These are phyloP conservation scores for Venturia asperata DNA, from an alignment of 2,329 filamentous ascomycete genomes.

Conservation along the genomic window DNA sequence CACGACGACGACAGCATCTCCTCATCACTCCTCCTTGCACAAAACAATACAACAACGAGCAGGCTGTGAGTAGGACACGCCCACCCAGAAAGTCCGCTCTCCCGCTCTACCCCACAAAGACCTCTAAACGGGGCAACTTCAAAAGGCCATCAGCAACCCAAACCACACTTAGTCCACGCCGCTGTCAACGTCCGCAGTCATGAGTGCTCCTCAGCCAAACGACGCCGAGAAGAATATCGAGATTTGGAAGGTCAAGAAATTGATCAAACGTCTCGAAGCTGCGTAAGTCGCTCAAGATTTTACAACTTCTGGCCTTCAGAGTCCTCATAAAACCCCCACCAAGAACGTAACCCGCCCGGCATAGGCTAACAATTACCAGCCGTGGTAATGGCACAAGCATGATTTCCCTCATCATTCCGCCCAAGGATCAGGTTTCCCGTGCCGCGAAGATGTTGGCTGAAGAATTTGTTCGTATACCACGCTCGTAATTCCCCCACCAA, in stretches of 20 bases:
- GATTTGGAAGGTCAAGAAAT: slow-evolving; percentile 98
- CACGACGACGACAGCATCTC: neutral
- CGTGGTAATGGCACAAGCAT: slow-evolving; percentile 98
- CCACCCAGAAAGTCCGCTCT: neutral
- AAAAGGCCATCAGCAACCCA: neutral
- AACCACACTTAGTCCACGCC: neutral
- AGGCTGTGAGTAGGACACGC: neutral
- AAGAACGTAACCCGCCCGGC: neutral
- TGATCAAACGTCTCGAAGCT: slow-evolving; percentile 96
- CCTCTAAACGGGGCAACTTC: slow-evolving; percentile 2
- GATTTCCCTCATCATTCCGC: slow-evolving; percentile 98
- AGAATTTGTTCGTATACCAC: slow-evolving; percentile 71
- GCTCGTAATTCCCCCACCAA: slow-evolving; percentile 8
- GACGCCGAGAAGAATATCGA: slow-evolving; percentile 97
- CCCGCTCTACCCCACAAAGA: neutral
- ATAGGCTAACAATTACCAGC: slow-evolving; percentile 17
- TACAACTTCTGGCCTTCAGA: neutral
- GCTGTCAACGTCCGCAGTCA: slow-evolving; percentile 33
- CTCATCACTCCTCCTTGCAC: neutral
- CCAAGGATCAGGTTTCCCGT: slow-evolving; percentile 95
- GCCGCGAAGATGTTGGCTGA: slow-evolving; percentile 99
- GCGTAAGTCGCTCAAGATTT: slow-evolving; percentile 40
- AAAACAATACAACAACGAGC: neutral
- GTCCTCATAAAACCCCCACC: neutral
- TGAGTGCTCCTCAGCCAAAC: slow-evolving; percentile 79